A percentile compares a stretch with the other conserved stretches of the same genome.
Evolutionary conservation across 441 rosid species (phyloP).

Genomic region (Adansonia grandidieri): DNA sequence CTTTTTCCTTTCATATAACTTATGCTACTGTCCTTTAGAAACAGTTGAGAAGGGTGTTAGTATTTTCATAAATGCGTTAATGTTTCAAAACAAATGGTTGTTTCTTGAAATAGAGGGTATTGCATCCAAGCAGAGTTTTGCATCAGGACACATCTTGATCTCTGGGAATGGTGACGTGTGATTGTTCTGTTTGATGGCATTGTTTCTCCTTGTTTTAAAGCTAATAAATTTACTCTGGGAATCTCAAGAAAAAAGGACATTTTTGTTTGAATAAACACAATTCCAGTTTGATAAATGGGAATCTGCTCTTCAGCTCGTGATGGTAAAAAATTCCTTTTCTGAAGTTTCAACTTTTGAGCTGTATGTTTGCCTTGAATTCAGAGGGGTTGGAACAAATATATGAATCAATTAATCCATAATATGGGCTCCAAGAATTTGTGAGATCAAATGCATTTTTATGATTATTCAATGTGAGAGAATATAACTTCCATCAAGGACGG

Average conservation of each 20-base stretch:
- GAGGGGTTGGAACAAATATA: slow-evolving; percentile 11
- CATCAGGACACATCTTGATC: background rate
- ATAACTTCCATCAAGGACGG: background rate
- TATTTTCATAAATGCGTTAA: background rate
- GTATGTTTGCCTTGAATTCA: slow-evolving; percentile 10
- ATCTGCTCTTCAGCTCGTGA: background rate
- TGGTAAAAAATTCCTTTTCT: background rate
- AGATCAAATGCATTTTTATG: slow-evolving; percentile 7
- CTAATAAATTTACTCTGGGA: background rate
- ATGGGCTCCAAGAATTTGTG: background rate
- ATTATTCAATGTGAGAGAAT: slow-evolving; percentile 8
- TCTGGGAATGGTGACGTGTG: slow-evolving; percentile 11
- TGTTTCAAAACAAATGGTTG: slow-evolving; percentile 11
- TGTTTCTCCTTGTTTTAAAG: background rate
- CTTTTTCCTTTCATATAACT: slow-evolving; percentile 28
- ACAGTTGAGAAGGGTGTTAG: background rate
- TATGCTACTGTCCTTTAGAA: slow-evolving; percentile 20
- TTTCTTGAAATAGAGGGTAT: slow-evolving; percentile 8
- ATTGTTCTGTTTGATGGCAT: background rate
- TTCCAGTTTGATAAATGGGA: slow-evolving; percentile 14
- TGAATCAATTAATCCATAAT: background rate
- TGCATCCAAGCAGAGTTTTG: background rate
- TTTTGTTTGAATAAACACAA: slow-evolving; percentile 5
- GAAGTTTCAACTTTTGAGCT: slow-evolving; percentile 10
- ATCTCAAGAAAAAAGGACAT: background rate